Evolutionary conservation across 306 rosid species (phyloP).

Genomic region (Glycine soja): DNA sequence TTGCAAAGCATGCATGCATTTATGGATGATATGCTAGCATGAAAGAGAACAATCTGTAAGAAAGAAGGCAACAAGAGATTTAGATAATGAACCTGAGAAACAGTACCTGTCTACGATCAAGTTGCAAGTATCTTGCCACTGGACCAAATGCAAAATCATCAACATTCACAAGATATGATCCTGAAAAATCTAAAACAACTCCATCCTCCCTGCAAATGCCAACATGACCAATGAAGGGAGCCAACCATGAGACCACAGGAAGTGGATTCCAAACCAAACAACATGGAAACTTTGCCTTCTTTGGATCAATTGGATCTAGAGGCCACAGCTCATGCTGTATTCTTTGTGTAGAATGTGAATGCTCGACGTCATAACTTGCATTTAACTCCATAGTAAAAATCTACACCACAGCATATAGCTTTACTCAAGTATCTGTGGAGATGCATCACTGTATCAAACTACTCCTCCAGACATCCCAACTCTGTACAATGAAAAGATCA

Average conservation of each 20-base stretch:
- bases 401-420: conserved; percentile 43
- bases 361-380: conserved; percentile 52
- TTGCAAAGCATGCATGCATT: neutral
- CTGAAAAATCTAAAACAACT: conserved; percentile 76
- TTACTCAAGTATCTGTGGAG: conserved; percentile 27
- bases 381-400: conserved; percentile 53
- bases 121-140: conserved; percentile 85
- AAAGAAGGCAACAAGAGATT: neutral
- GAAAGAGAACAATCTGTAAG: conserved; percentile 26
- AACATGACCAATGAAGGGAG: conserved; percentile 96
- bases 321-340: conserved; percentile 81
- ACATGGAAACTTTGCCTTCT: conserved; percentile 77
- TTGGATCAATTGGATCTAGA: conserved; percentile 69
- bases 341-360: conserved; percentile 14
- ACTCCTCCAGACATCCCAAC: conserved; percentile 47
- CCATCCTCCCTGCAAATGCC: conserved; percentile 99
- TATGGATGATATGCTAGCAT: neutral
- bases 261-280: conserved; percentile 99
- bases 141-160: conserved; percentile 85
- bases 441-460: conserved; percentile 54
- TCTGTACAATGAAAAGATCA: conserved; percentile 35
- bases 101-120: conserved; percentile 75
- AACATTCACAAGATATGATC: conserved; percentile 73
- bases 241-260: conserved; percentile 97
- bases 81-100: conserved; percentile 20